These are phyloP conservation scores for Lepidium didymum DNA, from an alignment of 345 rosid genomes.

Conservation along the genomic window DNA sequence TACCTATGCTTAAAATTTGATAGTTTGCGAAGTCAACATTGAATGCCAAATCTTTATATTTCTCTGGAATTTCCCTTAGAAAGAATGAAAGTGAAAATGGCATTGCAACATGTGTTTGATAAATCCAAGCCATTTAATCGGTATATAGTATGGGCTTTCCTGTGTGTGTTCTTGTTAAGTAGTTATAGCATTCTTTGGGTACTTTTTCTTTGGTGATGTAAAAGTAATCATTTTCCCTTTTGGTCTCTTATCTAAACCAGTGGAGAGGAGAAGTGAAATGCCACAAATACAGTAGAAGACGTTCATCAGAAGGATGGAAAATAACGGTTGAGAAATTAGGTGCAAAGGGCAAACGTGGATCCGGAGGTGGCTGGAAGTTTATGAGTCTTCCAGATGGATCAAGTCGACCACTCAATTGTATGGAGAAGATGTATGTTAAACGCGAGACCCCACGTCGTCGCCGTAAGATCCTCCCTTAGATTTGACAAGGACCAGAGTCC, in stretches of 20 bases:
- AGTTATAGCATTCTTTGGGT: not conserved
- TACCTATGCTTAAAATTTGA: not conserved
- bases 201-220: not conserved
- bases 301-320: constrained; percentile 78
- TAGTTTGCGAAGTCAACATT: not conserved
- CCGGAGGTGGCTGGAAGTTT: constrained; percentile 93
- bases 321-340: constrained; percentile 85
- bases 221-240: not conserved
- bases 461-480: constrained; percentile 70
- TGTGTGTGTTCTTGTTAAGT: not conserved
- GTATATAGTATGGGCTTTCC: not conserved
- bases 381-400: constrained; percentile 91
- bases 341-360: constrained; percentile 69
- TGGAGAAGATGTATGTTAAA: constrained; percentile 73
- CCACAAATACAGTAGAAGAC: constrained; percentile 85
- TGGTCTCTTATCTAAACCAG: constrained; percentile 30
- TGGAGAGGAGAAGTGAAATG: constrained; percentile 68
- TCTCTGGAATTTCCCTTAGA: not conserved
- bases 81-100: not conserved
- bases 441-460: constrained; percentile 84
- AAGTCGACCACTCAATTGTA: constrained; percentile 69
- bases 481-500: not conserved
- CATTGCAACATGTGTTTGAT: not conserved
- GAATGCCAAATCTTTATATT: not conserved
- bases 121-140: not conserved